Evolutionary conservation across 2,329 filamentous ascomycete species (phyloP).

Genomic region (Podosphaera aphanis): DNA sequence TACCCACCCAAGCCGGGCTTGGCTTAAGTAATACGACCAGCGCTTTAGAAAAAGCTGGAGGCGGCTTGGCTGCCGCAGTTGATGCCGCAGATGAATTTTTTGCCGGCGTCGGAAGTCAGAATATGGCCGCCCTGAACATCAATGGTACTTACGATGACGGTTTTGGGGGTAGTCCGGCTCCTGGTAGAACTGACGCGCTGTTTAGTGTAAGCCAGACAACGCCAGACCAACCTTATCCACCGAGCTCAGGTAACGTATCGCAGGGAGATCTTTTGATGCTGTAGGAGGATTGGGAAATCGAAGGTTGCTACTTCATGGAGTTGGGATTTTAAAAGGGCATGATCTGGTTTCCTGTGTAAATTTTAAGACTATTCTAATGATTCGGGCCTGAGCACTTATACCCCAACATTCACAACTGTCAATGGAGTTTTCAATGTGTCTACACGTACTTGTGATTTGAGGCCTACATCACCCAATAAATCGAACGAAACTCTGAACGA

Average conservation of each 20-base stretch:
- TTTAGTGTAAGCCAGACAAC: constrained; percentile 67
- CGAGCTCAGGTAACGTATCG: constrained; percentile 33
- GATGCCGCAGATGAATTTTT: constrained; percentile 82
- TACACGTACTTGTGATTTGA: too few relatives aligned
- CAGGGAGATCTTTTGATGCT: constrained; percentile 52
- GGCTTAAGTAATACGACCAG: constrained; percentile 22
- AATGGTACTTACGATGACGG: constrained; percentile 33
- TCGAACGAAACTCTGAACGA: too few relatives aligned
- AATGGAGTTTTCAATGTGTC: too few relatives aligned
- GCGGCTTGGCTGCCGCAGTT: constrained; percentile 45
- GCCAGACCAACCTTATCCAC: constrained; percentile 52
- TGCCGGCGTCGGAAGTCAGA: constrained; percentile 46
- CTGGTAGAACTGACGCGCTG: constrained; percentile 26
- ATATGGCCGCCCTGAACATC: constrained; percentile 50
- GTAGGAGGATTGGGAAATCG: constrained; percentile 13
- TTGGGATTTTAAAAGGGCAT: too few relatives aligned
- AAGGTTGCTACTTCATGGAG: too few relatives aligned
- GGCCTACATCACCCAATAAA: too few relatives aligned
- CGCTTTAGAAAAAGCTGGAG: constrained; percentile 13
- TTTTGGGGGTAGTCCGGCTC: constrained; percentile 29
- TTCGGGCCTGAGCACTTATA: too few relatives aligned
- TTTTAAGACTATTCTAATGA: too few relatives aligned
- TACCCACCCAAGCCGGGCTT: constrained; percentile 27
- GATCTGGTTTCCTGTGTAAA: too few relatives aligned
- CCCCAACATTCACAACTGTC: too few relatives aligned